Evolutionary conservation across 768 basidiomycete species (phyloP), one percentile per base, ranked within the genome.

Genomic region (Podaxis sp.): DNA sequence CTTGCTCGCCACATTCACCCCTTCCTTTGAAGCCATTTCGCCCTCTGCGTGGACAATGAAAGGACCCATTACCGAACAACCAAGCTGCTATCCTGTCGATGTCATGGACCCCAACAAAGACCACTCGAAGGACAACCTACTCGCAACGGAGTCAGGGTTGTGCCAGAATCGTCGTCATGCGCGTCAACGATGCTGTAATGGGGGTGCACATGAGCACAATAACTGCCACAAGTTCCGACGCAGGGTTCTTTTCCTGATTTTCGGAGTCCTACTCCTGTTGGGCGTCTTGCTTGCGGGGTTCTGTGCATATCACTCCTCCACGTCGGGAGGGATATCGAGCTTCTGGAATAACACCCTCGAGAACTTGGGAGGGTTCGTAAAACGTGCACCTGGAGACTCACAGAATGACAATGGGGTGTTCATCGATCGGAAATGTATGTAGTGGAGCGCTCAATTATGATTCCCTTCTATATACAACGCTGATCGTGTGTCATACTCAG

Each of bases 401-500:
- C 50, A 43, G 25, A 33, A 27, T 24, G 29, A 33, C 8, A 43
- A 43, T 43, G 41, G 27, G 9, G 50, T 43, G 17, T 33, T 61
- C 25, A 46, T 46, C 43, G 40, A 61, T 19, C 50, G 50, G 4
- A 61, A 61, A 46, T 61, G 59, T 61, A 15, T 29, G 51, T 54
- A 41, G 22, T 43, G 13, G 17, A 27, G 49, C 24, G 13, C 9
- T 12, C 13, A n/a, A 24, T 49, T n/a, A 11, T 24, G 47, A n/a
- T 27, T 19, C 51, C 25, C 13, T 58, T 12, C 8, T 15, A 9
- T 46, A n/a, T 17, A 25, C 9, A 9, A 37, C 13, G n/a, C 57
- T 58, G 46, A 49, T 29, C 22, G 11, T 17, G 12, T 9, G 8
- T 51, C 24, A 19, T 52, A 13, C 19, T 49, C 59, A 88, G 87